Base-by-base conservation (phyloP, 2,329 filamentous ascomycete genomes). In the Trichoderma breve region DNA sequence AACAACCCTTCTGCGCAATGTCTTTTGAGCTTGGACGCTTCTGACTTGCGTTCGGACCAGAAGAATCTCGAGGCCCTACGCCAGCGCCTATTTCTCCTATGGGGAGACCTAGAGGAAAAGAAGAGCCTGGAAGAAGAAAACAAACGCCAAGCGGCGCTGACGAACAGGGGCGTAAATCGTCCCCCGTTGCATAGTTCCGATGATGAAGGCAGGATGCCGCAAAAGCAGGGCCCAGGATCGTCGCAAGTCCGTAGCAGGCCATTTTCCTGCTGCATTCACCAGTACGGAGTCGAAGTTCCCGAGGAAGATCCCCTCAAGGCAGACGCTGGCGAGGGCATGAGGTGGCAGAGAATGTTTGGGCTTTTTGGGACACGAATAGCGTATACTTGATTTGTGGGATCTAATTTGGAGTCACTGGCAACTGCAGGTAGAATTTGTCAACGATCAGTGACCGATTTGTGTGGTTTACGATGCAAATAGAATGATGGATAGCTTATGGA, bases 21-120 rank as follows among this genome's bases (percentile, higher is more conserved):
- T 62, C 82, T 90, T 3, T 78, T 83, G 0, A 77, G 78, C 53
- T 78, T 88, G 6, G 84, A 88, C 67, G 87, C 88, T 1, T 80
- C 80, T 62, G 81, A 88, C 79, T 85, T 97, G 39, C 86, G 85
- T 24, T 78, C 80, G n/a, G 82, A 92, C 58, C 76, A 80, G 3
- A 66, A 79, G 0, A 77, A 82, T 1, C 82, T 96, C 1, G 78
- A 76, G 3, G 74, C 79, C 7, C 82, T 98, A 5, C 87, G 89
- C 65, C 89, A 97, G 75, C 90, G 88, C 75, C 84, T 98, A 70
- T 95, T 91, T 78, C 83, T 89, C 43, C 84, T 98, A 1, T 98
- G 95, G 95, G 95, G 95, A 1, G 89, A 97, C 73, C 84, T 98
- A 1, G 90, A 95, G 78, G 93, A 97, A 78, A 80, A 83, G 62